Conservation (phyloP, 768 basidiomycete genomes). For the Rhizopogon vesiculosus region DNA sequence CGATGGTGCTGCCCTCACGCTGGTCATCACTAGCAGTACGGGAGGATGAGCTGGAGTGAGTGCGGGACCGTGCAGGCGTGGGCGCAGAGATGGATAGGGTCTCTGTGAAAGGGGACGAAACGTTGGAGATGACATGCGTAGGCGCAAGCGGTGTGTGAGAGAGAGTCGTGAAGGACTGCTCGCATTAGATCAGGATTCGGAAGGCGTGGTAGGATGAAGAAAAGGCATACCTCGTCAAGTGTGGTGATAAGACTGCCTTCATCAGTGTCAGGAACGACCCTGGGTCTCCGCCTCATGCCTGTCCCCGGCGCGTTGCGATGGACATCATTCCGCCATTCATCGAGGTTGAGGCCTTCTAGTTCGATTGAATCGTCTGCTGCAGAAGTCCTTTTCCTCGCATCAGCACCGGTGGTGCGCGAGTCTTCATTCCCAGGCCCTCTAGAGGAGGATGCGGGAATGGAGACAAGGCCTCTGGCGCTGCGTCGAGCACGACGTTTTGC, state of each 20-base stretch:
- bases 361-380: slow-evolving; percentile 32
- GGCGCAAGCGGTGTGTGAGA: slow-evolving; percentile 45
- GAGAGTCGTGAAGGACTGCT: slow-evolving; percentile 40
- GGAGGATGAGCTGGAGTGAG: slow-evolving; percentile 2
- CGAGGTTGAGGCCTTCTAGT: slow-evolving; percentile 51
- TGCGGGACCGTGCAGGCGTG: slow-evolving; percentile 11
- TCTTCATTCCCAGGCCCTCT: slow-evolving; percentile 8
- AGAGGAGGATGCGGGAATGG: slow-evolving; percentile 9
- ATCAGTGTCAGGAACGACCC: slow-evolving; percentile 9
- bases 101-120: slow-evolving; percentile 22
- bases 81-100: neutral
- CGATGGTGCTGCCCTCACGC: neutral
- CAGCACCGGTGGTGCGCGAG: slow-evolving; percentile 4
- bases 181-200: neutral
- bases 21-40: slow-evolving; percentile 7
- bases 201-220: neutral
- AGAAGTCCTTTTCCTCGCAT: slow-evolving; percentile 14
- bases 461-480: slow-evolving; percentile 19
- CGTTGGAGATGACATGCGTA: slow-evolving; percentile 42
- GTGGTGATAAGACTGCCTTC: slow-evolving; percentile 15
- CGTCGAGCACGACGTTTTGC: slow-evolving; percentile 24
- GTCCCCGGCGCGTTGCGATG: slow-evolving; percentile 15
- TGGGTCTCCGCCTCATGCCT: neutral
- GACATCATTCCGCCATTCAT: slow-evolving; percentile 47
- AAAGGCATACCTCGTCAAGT: slow-evolving; percentile 43